These are phyloP conservation scores for Citrullus colocynthis DNA, from an alignment of 306 rosid species.

Conservation along the genomic window DNA sequence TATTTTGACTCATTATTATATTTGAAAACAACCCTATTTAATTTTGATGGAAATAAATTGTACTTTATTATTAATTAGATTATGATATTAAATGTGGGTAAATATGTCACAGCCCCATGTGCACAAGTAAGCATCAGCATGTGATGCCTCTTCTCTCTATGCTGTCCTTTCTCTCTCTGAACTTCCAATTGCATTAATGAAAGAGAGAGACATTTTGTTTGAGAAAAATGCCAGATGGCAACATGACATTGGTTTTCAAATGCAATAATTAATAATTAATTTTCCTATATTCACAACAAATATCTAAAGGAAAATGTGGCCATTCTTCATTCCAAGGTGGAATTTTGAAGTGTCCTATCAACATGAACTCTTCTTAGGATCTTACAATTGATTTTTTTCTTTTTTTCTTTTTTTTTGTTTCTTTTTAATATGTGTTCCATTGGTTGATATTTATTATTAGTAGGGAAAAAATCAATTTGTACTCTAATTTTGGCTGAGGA, in stretches of 20 bases:
- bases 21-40: no score
- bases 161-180: not conserved
- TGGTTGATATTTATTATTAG: no score
- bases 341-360: not conserved
- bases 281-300: not conserved
- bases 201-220: not conserved
- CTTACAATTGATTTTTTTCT: no score
- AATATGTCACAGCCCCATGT: not conserved
- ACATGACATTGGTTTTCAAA: not conserved
- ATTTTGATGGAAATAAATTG: no score
- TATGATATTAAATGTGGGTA: not conserved
- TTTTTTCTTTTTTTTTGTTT: no score
- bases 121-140: not conserved
- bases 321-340: not conserved
- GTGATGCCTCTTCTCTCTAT: not conserved
- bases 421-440: no score
- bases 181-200: not conserved
- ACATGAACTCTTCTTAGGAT: not conserved
- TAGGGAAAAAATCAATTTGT: no score
- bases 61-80: not conserved
- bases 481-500: no score
- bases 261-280: not conserved
- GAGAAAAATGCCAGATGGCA: not conserved
- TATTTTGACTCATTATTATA: no score
- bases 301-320: not conserved